Conservation (phyloP, 805 yeast species). For the Saturnispora besseyi region DNA sequence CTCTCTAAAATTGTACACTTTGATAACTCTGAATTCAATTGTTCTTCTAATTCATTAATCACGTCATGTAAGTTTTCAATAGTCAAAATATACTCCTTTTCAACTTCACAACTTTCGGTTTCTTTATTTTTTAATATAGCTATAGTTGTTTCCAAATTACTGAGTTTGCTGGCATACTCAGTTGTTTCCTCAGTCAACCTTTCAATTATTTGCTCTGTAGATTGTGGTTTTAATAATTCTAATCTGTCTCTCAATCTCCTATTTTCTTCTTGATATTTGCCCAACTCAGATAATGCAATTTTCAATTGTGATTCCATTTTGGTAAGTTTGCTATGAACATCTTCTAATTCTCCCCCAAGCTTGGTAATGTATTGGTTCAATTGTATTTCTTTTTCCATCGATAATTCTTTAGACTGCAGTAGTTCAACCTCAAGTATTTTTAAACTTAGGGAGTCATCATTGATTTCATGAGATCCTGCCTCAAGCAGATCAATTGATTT, state of each 20-base stretch:
- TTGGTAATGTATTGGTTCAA: constrained; percentile 2
- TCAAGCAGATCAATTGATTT: constrained; percentile 20
- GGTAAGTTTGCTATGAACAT: background rate
- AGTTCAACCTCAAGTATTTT: constrained; percentile 20
- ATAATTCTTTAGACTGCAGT: constrained; percentile 24
- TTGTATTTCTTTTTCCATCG: background rate
- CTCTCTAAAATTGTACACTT: background rate
- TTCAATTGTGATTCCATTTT: background rate
- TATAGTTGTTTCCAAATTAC: background rate
- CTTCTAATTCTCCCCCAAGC: constrained; percentile 21
- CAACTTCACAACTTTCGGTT: constrained; percentile 34
- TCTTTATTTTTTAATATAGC: constrained; percentile 28
- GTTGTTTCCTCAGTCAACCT: constrained; percentile 21
- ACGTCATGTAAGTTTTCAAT: constrained; percentile 37
- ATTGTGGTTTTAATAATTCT: constrained; percentile 1
- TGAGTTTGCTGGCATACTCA: constrained; percentile 21
- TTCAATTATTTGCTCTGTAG: constrained; percentile 11
- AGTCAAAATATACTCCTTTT: constrained; percentile 33
- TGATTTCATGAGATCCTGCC: constrained; percentile 23
- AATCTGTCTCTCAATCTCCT: constrained; percentile 13
- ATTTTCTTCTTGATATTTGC: background rate
- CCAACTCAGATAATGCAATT: background rate
- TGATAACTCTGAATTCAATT: background rate
- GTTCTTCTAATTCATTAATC: constrained; percentile 22
- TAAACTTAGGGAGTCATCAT: constrained; percentile 16